phyloP scores from a whole-genome alignment of 1,284 basidiomycete species.

The Sporisorium exsertum region DNA sequence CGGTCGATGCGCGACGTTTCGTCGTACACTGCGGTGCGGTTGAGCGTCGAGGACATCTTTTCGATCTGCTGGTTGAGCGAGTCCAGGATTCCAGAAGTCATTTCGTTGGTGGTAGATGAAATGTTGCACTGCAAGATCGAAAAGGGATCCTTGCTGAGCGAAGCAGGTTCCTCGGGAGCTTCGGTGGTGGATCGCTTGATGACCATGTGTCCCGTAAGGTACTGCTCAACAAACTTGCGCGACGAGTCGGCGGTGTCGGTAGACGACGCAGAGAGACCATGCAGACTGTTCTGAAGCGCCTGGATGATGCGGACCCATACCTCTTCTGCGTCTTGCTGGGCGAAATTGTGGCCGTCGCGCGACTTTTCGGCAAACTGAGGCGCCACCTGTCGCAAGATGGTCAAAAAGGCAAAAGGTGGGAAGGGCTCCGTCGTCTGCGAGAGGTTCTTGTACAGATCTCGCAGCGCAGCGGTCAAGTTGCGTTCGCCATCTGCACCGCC shows the following conservation, averaged over 20 bases:
- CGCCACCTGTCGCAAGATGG: conserved; percentile 79
- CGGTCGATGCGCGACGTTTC: conserved; percentile 85
- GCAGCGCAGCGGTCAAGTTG: conserved; percentile 74
- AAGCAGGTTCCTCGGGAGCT: conserved; percentile 80
- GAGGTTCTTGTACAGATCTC: conserved; percentile 81
- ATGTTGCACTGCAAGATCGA: conserved; percentile 96
- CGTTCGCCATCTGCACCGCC: conserved; percentile 67
- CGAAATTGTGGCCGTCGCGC: conserved; percentile 73
- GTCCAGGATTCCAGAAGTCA: conserved; percentile 86
- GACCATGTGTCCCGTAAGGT: conserved; percentile 82
- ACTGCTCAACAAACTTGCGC: conserved; percentile 80
- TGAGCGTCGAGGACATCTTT: conserved; percentile 84
- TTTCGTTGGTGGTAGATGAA: conserved; percentile 83
- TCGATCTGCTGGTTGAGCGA: conserved; percentile 86
- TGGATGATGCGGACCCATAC: conserved; percentile 89
- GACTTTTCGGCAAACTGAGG: conserved; percentile 90
- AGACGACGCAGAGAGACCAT: conserved; percentile 30
- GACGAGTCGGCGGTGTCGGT: conserved; percentile 22
- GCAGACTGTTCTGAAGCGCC: conserved; percentile 77
- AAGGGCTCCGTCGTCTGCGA: conserved; percentile 81
- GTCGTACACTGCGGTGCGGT: conserved; percentile 84
- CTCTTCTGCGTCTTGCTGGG: conserved; percentile 98
- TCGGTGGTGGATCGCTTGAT: conserved; percentile 77
- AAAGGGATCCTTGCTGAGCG: conserved; percentile 78
- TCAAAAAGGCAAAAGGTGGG: conserved; percentile 80